phyloP scores from a whole-genome alignment of 129 eudicot species.

The Helianthus annuus region DNA sequence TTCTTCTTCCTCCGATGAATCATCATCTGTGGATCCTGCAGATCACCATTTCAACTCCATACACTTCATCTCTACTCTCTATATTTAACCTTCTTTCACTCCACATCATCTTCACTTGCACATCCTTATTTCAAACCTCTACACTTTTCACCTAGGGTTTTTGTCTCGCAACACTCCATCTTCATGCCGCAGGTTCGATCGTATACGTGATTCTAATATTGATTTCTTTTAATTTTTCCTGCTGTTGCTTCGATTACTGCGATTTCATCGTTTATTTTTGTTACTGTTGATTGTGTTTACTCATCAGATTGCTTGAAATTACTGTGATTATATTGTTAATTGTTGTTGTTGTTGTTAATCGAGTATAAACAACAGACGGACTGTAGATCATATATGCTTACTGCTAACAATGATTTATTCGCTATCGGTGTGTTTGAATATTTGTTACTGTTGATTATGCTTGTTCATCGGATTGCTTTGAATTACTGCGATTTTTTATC shows the following conservation, averaged over 20 bases:
- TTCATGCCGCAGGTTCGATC: conserved; percentile 23
- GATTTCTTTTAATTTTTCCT: conserved; percentile 5
- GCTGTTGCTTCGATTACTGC: not conserved
- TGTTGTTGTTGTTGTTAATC: not conserved
- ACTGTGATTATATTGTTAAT: no score
- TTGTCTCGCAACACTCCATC: no score
- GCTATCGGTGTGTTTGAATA: no score
- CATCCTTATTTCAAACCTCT: conserved; percentile 9
- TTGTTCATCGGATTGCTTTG: no score
- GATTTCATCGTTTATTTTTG: not conserved
- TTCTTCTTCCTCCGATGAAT: conserved; percentile 27
- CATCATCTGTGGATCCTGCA: conserved; percentile 23
- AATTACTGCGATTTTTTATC: no score
- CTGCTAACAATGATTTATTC: no score
- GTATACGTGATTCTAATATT: conserved; percentile 9
- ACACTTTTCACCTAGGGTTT: conserved; percentile 26
- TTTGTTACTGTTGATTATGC: no score
- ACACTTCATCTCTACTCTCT: not conserved
- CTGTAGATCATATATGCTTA: not conserved
- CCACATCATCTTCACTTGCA: not conserved
- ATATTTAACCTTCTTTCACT: not conserved
- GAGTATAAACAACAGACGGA: conserved; percentile 3
- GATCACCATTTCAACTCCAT: conserved; percentile 11
- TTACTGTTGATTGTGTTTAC: no score
- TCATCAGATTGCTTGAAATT: no score